A percentile compares a stretch with the other conserved stretches of the same genome.
Conservation (phyloP, 1,284 basidiomycete genomes). For the Moesziomyces globuligerus region DNA sequence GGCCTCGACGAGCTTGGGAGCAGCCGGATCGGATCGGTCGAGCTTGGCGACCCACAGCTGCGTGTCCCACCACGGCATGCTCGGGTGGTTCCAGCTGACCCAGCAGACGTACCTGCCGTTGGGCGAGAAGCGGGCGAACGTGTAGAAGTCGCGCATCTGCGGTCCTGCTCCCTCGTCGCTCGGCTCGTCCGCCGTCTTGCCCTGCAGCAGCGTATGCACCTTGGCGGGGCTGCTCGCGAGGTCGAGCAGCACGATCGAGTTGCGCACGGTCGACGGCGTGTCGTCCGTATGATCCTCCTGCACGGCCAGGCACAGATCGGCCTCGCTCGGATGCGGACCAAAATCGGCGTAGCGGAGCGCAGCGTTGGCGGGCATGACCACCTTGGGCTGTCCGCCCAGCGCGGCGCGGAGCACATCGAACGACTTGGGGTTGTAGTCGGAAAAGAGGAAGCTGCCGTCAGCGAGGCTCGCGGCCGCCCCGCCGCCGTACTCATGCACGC, state of each 20-base stretch:
- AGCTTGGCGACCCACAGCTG: conserved; percentile 73
- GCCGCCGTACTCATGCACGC: conserved; percentile 62
- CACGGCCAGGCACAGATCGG: conserved; percentile 71
- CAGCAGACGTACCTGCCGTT: conserved; percentile 76
- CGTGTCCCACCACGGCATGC: conserved; percentile 83
- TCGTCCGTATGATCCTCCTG: conserved; percentile 78
- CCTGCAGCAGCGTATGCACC: conserved; percentile 30
- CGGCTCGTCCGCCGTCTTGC: conserved; percentile 67
- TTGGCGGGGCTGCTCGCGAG: conserved; percentile 36
- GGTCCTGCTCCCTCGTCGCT: conserved; percentile 17
- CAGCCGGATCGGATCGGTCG: conserved; percentile 14
- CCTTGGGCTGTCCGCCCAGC: conserved; percentile 68
- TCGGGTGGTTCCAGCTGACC: conserved; percentile 77
- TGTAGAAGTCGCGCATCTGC: conserved; percentile 76
- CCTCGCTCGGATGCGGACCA: conserved; percentile 66
- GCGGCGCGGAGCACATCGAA: conserved; percentile 33
- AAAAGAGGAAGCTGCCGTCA: conserved; percentile 49
- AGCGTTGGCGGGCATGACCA: conserved; percentile 75
- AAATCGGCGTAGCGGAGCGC: conserved; percentile 72
- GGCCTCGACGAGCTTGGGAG: conserved; percentile 16
- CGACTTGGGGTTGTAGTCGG: conserved; percentile 41
- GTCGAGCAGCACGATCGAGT: conserved; percentile 74
- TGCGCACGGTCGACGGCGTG: conserved; percentile 72
- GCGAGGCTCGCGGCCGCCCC: conserved; percentile 47
- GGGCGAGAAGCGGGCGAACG: conserved; percentile 74